Evolutionary conservation across 768 basidiomycete genomes (phyloP).

Genomic region (Peribolospora kevripleyi): DNA sequence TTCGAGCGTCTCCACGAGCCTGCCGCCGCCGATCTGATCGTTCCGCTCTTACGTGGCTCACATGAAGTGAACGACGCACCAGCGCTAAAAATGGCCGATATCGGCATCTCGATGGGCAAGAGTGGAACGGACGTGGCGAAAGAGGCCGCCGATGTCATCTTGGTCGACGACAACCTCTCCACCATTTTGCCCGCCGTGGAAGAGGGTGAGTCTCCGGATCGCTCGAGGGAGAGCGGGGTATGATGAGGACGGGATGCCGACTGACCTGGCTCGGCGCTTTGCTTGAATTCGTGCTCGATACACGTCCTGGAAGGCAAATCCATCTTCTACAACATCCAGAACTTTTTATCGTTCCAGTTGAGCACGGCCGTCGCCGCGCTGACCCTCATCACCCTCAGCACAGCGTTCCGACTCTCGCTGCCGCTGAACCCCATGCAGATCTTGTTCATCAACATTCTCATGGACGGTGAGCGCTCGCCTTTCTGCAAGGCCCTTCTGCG

Average conservation of each 20-base stretch:
- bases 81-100: constrained; percentile 90
- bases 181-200: constrained; percentile 71
- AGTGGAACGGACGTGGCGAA: constrained; percentile 98
- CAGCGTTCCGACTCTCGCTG: constrained; percentile 65
- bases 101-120: constrained; percentile 93
- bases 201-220: constrained; percentile 8
- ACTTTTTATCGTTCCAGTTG: constrained; percentile 88
- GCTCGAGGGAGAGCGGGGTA: too few species aligned
- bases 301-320: constrained; percentile 32
- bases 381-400: constrained; percentile 82
- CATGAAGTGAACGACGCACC: constrained; percentile 73
- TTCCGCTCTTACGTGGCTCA: neutral
- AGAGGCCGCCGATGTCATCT: constrained; percentile 87
- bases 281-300: neutral
- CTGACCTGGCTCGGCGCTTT: too few species aligned
- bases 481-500: neutral
- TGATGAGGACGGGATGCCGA: too few species aligned
- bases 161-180: constrained; percentile 90
- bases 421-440: constrained; percentile 97
- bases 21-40: neutral
- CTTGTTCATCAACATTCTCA: constrained; percentile 94
- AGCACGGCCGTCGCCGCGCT: constrained; percentile 92
- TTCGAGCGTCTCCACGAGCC: neutral
- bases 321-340: constrained; percentile 97
- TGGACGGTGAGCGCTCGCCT: constrained; percentile 46